Evolutionary conservation across 441 rosid species (phyloP).

Genomic region (Raphanus hybrid): DNA sequence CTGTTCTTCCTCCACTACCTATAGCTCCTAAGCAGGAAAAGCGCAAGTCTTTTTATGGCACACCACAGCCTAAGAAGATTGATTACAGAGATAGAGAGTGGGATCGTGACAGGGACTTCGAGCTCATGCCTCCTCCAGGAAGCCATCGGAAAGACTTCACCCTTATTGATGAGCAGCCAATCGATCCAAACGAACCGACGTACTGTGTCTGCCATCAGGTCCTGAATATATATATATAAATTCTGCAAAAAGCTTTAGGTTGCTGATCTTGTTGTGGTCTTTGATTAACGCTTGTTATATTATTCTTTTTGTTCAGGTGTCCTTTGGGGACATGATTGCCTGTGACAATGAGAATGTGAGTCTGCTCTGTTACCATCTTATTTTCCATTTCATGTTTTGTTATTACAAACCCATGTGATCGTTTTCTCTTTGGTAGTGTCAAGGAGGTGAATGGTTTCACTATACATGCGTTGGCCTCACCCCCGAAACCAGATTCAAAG

Average conservation of each 20-base stretch:
- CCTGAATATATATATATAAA: not conserved
- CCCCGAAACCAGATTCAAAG: conserved; percentile 96
- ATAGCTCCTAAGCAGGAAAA: conserved; percentile 85
- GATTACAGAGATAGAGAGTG: conserved; percentile 86
- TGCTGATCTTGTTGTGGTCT: conserved; percentile 16
- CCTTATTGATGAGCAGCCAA: conserved; percentile 80
- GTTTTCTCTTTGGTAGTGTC: conserved; percentile 60
- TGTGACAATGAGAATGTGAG: conserved; percentile 98
- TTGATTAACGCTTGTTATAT: conserved; percentile 7
- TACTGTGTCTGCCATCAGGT: conserved; percentile 99
- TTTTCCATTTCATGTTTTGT: conserved; percentile 9
- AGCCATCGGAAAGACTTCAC: conserved; percentile 75
- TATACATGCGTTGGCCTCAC: conserved; percentile 88
- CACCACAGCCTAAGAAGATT: conserved; percentile 84
- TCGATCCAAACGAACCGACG: conserved; percentile 97
- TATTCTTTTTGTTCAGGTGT: conserved; percentile 59
- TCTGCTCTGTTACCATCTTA: conserved; percentile 14
- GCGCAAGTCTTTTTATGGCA: conserved; percentile 64
- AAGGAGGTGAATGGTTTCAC: conserved; percentile 99
- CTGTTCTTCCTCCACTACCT: conserved; percentile 89
- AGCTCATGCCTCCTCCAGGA: conserved; percentile 99
- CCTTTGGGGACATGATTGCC: conserved; percentile 99
- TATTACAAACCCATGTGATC: not conserved
- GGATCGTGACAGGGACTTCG: conserved; percentile 94
- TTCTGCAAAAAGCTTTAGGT: not conserved